phyloP scores from a whole-genome alignment of 1,284 basidiomycete species.

The Microbotryum scabiosae region DNA sequence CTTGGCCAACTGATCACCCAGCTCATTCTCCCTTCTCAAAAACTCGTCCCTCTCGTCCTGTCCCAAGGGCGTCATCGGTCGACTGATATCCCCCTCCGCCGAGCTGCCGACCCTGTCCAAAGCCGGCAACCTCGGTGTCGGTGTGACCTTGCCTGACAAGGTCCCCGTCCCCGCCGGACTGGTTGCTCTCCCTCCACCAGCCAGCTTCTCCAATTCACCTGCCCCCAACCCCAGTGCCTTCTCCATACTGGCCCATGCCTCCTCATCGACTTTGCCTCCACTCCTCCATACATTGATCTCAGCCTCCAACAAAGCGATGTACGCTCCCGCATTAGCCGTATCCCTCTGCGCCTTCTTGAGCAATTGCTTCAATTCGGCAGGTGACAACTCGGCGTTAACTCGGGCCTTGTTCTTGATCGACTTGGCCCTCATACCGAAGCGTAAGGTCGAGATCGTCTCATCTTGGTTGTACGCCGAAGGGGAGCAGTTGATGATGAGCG shows the following conservation, averaged over 20 bases:
- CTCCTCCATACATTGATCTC: slow-evolving; percentile 85
- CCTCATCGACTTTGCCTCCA: slow-evolving; percentile 76
- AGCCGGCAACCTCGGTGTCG: slow-evolving; percentile 32
- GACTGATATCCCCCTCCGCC: slow-evolving; percentile 43
- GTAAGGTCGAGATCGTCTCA: slow-evolving; percentile 92
- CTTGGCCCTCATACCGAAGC: slow-evolving; percentile 94
- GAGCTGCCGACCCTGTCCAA: slow-evolving; percentile 44
- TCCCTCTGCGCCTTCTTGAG: slow-evolving; percentile 84
- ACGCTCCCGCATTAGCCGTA: slow-evolving; percentile 72
- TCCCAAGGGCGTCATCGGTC: slow-evolving; percentile 77
- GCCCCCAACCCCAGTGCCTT: slow-evolving; percentile 45
- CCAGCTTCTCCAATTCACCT: slow-evolving; percentile 31
- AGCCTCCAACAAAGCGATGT: slow-evolving; percentile 81
- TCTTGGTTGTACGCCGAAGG: slow-evolving; percentile 94
- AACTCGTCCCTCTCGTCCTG: slow-evolving; percentile 97
- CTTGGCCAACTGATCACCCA: slow-evolving; percentile 87
- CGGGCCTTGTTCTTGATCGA: slow-evolving; percentile 99
- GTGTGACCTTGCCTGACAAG: slow-evolving; percentile 1
- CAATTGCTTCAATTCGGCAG: slow-evolving; percentile 85
- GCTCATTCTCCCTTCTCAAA: slow-evolving; percentile 90
- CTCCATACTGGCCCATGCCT: slow-evolving; percentile 69
- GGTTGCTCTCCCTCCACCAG: background rate
- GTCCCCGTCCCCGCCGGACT: slow-evolving; percentile 21
- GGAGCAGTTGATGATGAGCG: slow-evolving; percentile 97
- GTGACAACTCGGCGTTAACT: slow-evolving; percentile 96